Evolutionary conservation across 345 rosid species (phyloP).

Genomic region (Acer yangbiense): DNA sequence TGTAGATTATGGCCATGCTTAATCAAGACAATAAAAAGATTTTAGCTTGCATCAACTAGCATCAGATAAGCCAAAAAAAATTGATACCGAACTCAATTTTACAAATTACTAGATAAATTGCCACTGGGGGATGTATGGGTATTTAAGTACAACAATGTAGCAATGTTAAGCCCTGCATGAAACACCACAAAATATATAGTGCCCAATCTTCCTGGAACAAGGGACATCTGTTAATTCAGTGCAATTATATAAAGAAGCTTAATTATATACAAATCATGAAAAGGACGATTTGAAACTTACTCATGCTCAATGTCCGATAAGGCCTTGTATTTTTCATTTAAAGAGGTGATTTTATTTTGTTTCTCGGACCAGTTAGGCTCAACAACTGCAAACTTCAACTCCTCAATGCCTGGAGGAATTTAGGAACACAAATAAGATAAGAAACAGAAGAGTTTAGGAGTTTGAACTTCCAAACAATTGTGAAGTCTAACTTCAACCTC

Average conservation of each 20-base stretch:
- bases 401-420: conserved; percentile 65
- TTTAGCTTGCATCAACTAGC: neutral
- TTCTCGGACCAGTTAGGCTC: conserved; percentile 74
- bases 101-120: neutral
- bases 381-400: conserved; percentile 62
- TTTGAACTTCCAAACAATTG: conserved; percentile 21
- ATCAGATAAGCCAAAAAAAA: neutral
- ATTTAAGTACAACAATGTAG: neutral
- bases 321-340: conserved; percentile 66
- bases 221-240: neutral
- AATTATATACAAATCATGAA: conserved; percentile 4
- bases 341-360: conserved; percentile 58
- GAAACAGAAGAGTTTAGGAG: conserved; percentile 2
- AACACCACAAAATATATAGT: neutral
- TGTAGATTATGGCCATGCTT: neutral
- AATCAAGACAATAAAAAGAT: neutral
- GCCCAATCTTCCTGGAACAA: neutral
- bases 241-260: neutral
- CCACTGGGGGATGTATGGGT: neutral
- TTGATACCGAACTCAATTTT: neutral
- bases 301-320: conserved; percentile 47
- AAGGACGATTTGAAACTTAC: conserved; percentile 49
- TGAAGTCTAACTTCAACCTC: conserved; percentile 9
- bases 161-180: neutral
- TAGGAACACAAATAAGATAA: conserved; percentile 19